Conservation (phyloP, 495 filamentous ascomycete genomes). For the Talaromyces proteolyticus region DNA sequence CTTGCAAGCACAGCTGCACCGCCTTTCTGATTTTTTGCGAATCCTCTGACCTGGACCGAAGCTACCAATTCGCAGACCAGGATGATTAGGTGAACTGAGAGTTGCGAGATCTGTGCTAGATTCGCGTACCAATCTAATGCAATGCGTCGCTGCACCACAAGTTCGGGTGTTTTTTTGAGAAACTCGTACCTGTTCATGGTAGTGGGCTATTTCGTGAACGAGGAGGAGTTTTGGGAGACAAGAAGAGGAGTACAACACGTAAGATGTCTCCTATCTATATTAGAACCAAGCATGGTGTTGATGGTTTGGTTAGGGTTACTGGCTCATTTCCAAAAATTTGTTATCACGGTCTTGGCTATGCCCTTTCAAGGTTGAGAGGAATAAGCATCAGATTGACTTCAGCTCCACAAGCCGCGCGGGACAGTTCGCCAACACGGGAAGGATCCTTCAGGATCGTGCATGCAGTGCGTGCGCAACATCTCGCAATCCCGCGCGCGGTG, state of each 20-base stretch:
- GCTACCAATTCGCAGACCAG: slow-evolving; percentile 5
- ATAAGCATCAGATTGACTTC: no score
- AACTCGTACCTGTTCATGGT: neutral
- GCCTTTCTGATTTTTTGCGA: slow-evolving; percentile 5
- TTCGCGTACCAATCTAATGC: slow-evolving; percentile 8
- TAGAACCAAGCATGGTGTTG: no score
- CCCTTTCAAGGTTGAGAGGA: no score
- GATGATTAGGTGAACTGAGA: slow-evolving; percentile 7
- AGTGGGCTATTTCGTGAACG: neutral
- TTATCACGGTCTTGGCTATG: neutral
- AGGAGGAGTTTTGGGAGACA: no score
- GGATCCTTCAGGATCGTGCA: no score
- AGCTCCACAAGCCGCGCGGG: neutral
- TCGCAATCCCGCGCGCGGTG: neutral
- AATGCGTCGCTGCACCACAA: slow-evolving; percentile 3
- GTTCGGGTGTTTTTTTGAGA: slow-evolving; percentile 6
- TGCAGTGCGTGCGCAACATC: no score
- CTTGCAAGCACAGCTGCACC: slow-evolving; percentile 5
- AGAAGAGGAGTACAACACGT: neutral
- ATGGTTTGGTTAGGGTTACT: no score
- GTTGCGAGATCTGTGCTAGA: slow-evolving; percentile 8
- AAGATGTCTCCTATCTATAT: neutral
- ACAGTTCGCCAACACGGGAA: neutral
- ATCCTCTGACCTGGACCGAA: slow-evolving; percentile 3
- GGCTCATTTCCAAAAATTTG: neutral